Percentiles rank a stretch among this genome's conserved stretches.
Conservation (phyloP, 441 rosid species). For the Populus tomentosa region DNA sequence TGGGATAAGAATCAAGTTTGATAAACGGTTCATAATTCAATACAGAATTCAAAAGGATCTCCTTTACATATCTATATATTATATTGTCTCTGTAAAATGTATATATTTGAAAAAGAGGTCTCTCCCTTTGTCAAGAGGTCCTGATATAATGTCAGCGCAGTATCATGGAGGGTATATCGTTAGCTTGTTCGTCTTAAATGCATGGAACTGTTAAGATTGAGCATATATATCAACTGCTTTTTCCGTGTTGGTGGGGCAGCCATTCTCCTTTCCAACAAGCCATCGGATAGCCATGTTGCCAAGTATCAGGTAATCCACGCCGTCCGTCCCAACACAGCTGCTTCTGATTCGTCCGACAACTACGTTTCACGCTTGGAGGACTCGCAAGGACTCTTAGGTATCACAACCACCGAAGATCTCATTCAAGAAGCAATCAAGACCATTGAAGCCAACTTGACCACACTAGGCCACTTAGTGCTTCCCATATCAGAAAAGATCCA, state of each 20-base stretch:
- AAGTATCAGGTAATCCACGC: neutral
- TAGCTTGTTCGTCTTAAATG: too few relatives aligned
- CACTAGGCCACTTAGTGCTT: neutral
- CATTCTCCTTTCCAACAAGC: neutral
- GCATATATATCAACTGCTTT: neutral
- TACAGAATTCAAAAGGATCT: neutral
- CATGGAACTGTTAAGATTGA: neutral
- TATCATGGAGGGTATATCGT: neutral
- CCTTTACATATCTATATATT: neutral
- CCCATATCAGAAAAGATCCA: neutral
- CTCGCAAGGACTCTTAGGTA: neutral
- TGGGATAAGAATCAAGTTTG: too few relatives aligned
- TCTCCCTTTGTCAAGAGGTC: neutral
- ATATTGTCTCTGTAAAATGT: neutral
- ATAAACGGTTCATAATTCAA: too few relatives aligned
- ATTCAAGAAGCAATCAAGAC: neutral
- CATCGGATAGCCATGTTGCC: neutral
- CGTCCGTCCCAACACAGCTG: neutral
- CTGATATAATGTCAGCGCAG: neutral
- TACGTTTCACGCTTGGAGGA: neutral
- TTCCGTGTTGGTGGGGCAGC: neutral
- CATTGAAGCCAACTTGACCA: neutral
- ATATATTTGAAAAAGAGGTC: neutral
- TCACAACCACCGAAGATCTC: neutral
- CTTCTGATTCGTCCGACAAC: neutral